Evolutionary conservation across 352 stramenopile species (phyloP).

Genomic region (Globisporangium lucens): DNA sequence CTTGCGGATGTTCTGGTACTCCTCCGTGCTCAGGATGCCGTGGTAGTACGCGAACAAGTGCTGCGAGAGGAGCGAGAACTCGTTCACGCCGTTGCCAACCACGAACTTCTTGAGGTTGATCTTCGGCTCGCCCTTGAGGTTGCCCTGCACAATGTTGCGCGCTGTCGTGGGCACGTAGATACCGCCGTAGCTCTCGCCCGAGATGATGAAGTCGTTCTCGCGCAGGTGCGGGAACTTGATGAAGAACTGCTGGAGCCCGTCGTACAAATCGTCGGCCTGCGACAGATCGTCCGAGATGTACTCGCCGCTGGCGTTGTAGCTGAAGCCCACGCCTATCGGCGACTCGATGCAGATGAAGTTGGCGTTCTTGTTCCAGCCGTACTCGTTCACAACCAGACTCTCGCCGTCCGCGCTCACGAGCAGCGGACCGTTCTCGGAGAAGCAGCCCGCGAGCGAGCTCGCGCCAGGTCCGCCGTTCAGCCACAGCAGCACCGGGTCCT

Average conservation of each 20-base stretch:
- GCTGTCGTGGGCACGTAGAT: constrained; percentile 64
- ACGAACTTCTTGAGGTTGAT: constrained; percentile 60
- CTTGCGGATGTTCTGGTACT: constrained; percentile 32
- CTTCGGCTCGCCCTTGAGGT: constrained; percentile 22
- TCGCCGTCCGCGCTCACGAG: constrained; percentile 89
- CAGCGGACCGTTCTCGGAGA: constrained; percentile 97
- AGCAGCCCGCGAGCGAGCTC: constrained; percentile 89
- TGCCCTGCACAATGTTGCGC: constrained; percentile 45
- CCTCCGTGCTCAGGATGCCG: constrained; percentile 36
- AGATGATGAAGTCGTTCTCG: constrained; percentile 51
- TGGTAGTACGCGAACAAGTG: constrained; percentile 56
- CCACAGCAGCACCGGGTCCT: constrained; percentile 95
- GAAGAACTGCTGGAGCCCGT: constrained; percentile 73
- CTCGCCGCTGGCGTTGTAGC: constrained; percentile 39
- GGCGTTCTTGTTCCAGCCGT: constrained; percentile 60
- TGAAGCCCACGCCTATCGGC: constrained; percentile 62
- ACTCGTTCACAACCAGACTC: constrained; percentile 59
- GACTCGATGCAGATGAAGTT: constrained; percentile 81
- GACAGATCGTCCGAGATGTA: constrained; percentile 48
- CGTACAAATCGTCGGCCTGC: constrained; percentile 65
- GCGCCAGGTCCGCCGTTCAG: constrained; percentile 96
- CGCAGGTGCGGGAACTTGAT: constrained; percentile 44
- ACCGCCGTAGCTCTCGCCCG: constrained; percentile 66
- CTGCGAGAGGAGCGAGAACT: constrained; percentile 25
- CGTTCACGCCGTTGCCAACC: constrained; percentile 68